Evolutionary conservation across 331 rosid genomes (phyloP).

Genomic region (Saraca asoca): DNA sequence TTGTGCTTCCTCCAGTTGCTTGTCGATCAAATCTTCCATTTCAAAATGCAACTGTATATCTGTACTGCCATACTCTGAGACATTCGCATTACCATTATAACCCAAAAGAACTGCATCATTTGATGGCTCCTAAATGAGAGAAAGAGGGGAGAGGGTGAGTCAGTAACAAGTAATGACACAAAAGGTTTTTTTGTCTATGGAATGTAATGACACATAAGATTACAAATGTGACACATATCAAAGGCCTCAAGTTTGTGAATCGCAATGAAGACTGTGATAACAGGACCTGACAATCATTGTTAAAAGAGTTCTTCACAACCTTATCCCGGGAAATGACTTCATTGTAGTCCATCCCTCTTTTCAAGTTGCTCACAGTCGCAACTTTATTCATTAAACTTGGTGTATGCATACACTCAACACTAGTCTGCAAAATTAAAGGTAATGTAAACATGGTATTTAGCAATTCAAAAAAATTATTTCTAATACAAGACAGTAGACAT

Average conservation of each 20-base stretch:
- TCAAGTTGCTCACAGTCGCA: slow-evolving; percentile 33
- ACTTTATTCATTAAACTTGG: slow-evolving; percentile 39
- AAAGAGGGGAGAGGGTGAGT: slow-evolving; percentile 17
- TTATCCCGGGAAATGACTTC: slow-evolving; percentile 37
- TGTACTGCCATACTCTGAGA: slow-evolving; percentile 36
- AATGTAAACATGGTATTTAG: slow-evolving; percentile 24
- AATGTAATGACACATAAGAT: neutral
- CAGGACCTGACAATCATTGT: slow-evolving; percentile 41
- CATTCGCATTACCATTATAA: slow-evolving; percentile 52
- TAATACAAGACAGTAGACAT: neutral
- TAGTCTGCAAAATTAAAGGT: slow-evolving; percentile 37
- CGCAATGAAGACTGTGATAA: slow-evolving; percentile 8
- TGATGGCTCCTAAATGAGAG: slow-evolving; percentile 48
- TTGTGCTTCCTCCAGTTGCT: slow-evolving; percentile 93
- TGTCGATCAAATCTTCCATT: slow-evolving; percentile 83
- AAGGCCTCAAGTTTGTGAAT: neutral
- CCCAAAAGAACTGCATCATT: slow-evolving; percentile 44
- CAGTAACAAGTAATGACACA: neutral
- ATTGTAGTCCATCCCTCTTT: slow-evolving; percentile 30
- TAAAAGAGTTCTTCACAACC: slow-evolving; percentile 36
- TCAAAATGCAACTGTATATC: slow-evolving; percentile 59
- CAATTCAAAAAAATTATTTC: neutral
- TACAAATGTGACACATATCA: slow-evolving; percentile 9
- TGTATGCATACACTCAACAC: slow-evolving; percentile 42
- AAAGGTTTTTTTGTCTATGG: no score